Evolutionary conservation across 257 asterid genomes (phyloP).

Genomic region (Leonotis leonurus): DNA sequence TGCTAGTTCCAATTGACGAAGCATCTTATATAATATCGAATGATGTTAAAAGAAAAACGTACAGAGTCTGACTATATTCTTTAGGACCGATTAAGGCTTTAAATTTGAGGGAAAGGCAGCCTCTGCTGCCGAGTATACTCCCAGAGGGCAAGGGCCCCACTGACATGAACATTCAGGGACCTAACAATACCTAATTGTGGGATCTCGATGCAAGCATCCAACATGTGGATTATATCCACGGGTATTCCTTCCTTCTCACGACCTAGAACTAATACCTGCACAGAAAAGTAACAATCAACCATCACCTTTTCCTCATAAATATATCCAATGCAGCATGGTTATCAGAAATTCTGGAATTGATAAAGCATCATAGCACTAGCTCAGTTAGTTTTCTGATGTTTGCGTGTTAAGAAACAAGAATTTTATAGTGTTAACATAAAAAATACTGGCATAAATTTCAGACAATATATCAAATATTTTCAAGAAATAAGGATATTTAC

Average conservation of each 20-base stretch:
- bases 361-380: no score
- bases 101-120: background rate
- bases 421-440: no score
- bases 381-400: no score
- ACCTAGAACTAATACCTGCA: conserved; percentile 80
- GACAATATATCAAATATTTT: no score
- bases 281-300: background rate
- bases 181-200: conserved; percentile 91
- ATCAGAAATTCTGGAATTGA: background rate
- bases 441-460: no score
- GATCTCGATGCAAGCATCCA: conserved; percentile 89
- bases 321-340: background rate
- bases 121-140: conserved; percentile 87
- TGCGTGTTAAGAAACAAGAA: no score
- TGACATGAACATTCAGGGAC: conserved; percentile 94
- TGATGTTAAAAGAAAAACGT: no score
- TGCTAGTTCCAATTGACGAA: no score
- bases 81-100: background rate
- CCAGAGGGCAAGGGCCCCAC: conserved; percentile 97
- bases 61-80: no score
- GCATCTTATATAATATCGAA: no score
- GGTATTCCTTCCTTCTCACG: conserved; percentile 97
- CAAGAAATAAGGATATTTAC: background rate
- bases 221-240: conserved; percentile 76
- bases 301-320: background rate